phyloP scores from a whole-genome alignment of 805 yeast species.

The Groenewaldozyma salmanticensis region DNA sequence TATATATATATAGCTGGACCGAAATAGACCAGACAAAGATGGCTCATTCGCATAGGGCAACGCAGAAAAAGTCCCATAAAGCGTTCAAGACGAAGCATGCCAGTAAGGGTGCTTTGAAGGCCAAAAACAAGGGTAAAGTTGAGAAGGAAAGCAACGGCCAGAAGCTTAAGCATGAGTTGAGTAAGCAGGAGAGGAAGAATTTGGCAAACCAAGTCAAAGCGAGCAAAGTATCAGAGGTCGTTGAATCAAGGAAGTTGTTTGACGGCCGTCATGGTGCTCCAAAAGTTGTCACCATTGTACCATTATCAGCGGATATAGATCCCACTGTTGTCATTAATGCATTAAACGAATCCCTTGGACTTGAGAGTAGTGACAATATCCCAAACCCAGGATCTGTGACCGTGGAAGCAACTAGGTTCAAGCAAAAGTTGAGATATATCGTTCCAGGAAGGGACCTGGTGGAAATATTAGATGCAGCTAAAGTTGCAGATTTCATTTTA shows the following conservation, averaged over 20 bases:
- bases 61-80: conserved; percentile 77
- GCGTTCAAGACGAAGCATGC: conserved; percentile 88
- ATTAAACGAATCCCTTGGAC: conserved; percentile 18
- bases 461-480: conserved; percentile 73
- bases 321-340: conserved; percentile 20
- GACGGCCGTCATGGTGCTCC: conserved; percentile 76
- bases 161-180: conserved; percentile 9
- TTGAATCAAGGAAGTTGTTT: conserved; percentile 56
- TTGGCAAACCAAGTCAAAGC: conserved; percentile 66
- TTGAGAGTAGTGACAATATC: conserved; percentile 7
- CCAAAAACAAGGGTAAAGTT: conserved; percentile 71
- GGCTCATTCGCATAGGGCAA: conserved; percentile 71
- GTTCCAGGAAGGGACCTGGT: conserved; percentile 54
- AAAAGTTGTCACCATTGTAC: conserved; percentile 70
- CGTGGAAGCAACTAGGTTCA: conserved; percentile 48
- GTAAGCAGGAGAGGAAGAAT: conserved; percentile 55
- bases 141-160: conserved; percentile 43
- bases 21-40: conserved; percentile 11
- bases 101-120: conserved; percentile 77
- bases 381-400: conserved; percentile 14
- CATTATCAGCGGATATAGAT: conserved; percentile 65
- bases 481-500: conserved; percentile 79
- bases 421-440: conserved; percentile 59
- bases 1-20: too few relatives aligned
- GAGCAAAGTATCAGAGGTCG: conserved; percentile 54